Conservation (phyloP, 495 filamentous ascomycete species). For the Aspergillus haitiensis region DNA sequence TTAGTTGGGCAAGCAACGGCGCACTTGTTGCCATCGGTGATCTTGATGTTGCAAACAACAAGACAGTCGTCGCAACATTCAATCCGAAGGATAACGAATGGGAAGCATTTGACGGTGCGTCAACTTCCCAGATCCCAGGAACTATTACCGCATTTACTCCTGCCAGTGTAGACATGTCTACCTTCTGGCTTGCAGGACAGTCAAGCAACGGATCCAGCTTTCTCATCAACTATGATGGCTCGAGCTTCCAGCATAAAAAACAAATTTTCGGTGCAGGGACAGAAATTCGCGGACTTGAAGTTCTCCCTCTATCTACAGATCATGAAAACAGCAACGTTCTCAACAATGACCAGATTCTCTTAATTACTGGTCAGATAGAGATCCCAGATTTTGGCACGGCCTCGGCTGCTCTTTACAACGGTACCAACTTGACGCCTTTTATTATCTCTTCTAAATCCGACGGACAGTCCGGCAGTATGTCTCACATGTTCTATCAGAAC, state of each 20-base stretch:
- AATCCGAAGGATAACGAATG: slow-evolving; percentile 62
- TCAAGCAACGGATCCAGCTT: slow-evolving; percentile 67
- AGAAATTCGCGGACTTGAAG: slow-evolving; percentile 73
- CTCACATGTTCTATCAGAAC: slow-evolving; percentile 74
- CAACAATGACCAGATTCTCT: slow-evolving; percentile 64
- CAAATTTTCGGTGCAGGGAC: slow-evolving; percentile 62
- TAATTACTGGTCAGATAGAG: slow-evolving; percentile 77
- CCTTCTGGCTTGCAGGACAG: slow-evolving; percentile 78
- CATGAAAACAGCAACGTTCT: slow-evolving; percentile 68
- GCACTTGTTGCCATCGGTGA: slow-evolving; percentile 75
- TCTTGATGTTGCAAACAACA: slow-evolving; percentile 63
- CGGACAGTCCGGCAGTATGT: slow-evolving; percentile 67
- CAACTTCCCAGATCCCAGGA: slow-evolving; percentile 63
- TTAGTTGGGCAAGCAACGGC: slow-evolving; percentile 72
- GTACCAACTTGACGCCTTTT: slow-evolving; percentile 73
- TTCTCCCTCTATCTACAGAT: slow-evolving; percentile 65
- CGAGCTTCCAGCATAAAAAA: slow-evolving; percentile 56
- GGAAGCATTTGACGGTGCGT: slow-evolving; percentile 63
- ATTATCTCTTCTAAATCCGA: slow-evolving; percentile 68
- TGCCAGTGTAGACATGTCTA: slow-evolving; percentile 62
- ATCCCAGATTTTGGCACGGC: slow-evolving; percentile 76
- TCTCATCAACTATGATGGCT: slow-evolving; percentile 73
- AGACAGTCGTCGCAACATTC: slow-evolving; percentile 72
- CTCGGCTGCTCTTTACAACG: slow-evolving; percentile 87
- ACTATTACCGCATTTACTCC: slow-evolving; percentile 72